Evolutionary conservation across 331 rosid species (phyloP).

Genomic region (Malus hybrid): DNA sequence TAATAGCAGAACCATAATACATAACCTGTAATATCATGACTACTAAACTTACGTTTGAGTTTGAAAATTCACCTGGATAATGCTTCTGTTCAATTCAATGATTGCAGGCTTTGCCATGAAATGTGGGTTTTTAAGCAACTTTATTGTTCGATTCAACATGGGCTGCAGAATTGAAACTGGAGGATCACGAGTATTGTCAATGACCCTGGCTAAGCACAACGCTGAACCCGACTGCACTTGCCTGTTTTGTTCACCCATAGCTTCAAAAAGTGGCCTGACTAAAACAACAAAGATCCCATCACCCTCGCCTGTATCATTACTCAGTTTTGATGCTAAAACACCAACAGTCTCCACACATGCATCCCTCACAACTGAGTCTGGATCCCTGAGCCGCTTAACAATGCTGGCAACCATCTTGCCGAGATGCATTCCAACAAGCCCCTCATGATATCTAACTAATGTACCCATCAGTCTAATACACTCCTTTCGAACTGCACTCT

Average conservation of each 20-base stretch:
- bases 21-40: background rate
- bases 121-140: slow-evolving; percentile 69
- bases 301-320: slow-evolving; percentile 16
- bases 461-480: slow-evolving; percentile 52
- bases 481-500: slow-evolving; percentile 51
- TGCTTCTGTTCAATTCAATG: slow-evolving; percentile 53
- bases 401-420: slow-evolving; percentile 53
- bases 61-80: slow-evolving; percentile 42
- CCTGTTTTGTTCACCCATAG: slow-evolving; percentile 77
- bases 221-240: slow-evolving; percentile 69
- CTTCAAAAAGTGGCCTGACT: slow-evolving; percentile 67
- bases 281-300: slow-evolving; percentile 42
- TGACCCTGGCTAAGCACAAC: slow-evolving; percentile 48
- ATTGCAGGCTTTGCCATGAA: slow-evolving; percentile 74
- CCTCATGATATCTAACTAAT: slow-evolving; percentile 29
- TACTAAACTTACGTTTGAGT: background rate
- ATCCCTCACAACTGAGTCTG: slow-evolving; percentile 65
- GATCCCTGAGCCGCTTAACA: slow-evolving; percentile 64
- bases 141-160: slow-evolving; percentile 51
- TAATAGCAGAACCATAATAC: background rate
- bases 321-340: slow-evolving; percentile 37
- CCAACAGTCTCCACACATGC: slow-evolving; percentile 55
- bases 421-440: slow-evolving; percentile 44
- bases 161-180: slow-evolving; percentile 56
- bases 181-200: slow-evolving; percentile 55